Evolutionary conservation across 1,284 basidiomycete genomes (phyloP).

Genomic region (Trametes versicolor): DNA sequence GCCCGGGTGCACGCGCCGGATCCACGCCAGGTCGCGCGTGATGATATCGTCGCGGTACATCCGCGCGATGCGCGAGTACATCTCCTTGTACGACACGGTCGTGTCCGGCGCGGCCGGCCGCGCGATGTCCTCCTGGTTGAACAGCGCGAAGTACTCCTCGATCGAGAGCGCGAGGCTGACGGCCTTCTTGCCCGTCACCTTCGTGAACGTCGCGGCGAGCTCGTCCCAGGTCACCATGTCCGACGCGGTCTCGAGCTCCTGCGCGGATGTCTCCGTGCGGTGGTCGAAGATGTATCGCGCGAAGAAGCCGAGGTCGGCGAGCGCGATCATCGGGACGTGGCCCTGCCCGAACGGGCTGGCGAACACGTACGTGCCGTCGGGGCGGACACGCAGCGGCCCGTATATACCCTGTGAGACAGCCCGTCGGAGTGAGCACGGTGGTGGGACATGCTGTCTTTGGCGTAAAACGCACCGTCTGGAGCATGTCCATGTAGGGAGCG

Average conservation of each 20-base stretch:
- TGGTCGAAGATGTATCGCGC: slow-evolving; percentile 54
- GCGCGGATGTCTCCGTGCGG: slow-evolving; percentile 50
- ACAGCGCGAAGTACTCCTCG: slow-evolving; percentile 53
- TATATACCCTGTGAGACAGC: slow-evolving; percentile 32
- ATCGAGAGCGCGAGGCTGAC: slow-evolving; percentile 49
- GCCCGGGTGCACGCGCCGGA: slow-evolving; percentile 49
- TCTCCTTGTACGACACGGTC: slow-evolving; percentile 50
- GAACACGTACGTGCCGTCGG: slow-evolving; percentile 44
- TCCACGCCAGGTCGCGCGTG: slow-evolving; percentile 54
- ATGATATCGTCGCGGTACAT: slow-evolving; percentile 54
- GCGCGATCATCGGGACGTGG: slow-evolving; percentile 43
- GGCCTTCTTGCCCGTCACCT: slow-evolving; percentile 54
- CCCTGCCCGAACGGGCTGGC: slow-evolving; percentile 37
- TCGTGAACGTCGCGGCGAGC: slow-evolving; percentile 53
- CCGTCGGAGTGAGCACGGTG: not conserved
- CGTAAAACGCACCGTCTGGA: slow-evolving; percentile 45
- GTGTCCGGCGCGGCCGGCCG: slow-evolving; percentile 46
- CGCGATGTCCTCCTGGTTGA: slow-evolving; percentile 42
- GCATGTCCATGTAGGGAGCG: slow-evolving; percentile 58
- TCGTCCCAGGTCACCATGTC: slow-evolving; percentile 55
- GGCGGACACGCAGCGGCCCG: slow-evolving; percentile 40
- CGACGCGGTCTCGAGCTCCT: slow-evolving; percentile 53
- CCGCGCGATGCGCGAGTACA: slow-evolving; percentile 54
- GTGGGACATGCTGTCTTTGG: not conserved
- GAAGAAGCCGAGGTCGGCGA: slow-evolving; percentile 47